Evolutionary conservation across 192 early-diverging fungal genomes (phyloP), one percentile per base, ranked within the genome.

Genomic region (Umbelopsis vinacea): DNA sequence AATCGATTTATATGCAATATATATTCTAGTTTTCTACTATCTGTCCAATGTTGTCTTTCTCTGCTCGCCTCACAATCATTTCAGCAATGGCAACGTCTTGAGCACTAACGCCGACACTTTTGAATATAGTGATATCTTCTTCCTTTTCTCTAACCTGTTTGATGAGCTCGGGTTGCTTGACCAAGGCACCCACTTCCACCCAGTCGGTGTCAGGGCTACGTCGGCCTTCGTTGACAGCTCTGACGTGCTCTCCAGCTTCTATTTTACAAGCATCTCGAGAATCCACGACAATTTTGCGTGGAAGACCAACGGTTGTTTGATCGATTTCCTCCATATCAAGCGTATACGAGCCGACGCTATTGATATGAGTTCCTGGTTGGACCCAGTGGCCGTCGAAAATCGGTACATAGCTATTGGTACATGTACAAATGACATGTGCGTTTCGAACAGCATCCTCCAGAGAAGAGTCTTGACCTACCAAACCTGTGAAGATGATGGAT

Each of bases 321-420:
- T 87, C 86, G 0, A 87, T 74, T 46, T 87, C 86, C 19, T 84
- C 82, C 86, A 85, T 87, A 19, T 79, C 75, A 33, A 80, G 75
- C 7, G 54, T 78, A 52, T 77, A 87, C 7, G 86, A 85, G 22
- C 86, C 86, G 5, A 87, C 74, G 66, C 82, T 82, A 46, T 85
- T 87, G 40, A 87, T 21, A 57, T 87, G 86, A 3, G 75, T 73
- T 11, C 82, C 82, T 0, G 75, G 67, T 45, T 71, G 74, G 9
- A 84, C 69, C 80, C 80, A 82, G 17, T 75, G 53, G 15, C 86
- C 86, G 11, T 55, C 52, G 24, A 87, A 79, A 6, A 87, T 53
- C 2, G 86, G 71, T 24, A 74, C 55, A 0, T 40, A 69, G 8
- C 76, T 71, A 45, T 85, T 85, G n/a, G 86, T 87, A 57, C 86